Conservation (phyloP, 306 rosid genomes). For the Cucurbita moschata region DNA sequence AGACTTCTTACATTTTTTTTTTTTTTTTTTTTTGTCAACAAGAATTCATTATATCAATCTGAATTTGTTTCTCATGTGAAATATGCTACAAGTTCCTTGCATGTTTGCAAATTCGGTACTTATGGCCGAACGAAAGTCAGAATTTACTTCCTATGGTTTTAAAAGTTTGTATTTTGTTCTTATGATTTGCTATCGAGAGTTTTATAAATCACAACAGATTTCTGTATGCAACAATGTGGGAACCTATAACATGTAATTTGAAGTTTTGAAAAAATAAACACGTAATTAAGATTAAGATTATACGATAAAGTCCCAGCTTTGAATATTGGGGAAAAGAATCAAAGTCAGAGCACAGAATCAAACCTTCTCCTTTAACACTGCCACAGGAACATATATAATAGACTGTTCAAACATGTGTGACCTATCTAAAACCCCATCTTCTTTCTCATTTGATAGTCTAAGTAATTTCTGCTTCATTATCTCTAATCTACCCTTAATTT, state of each 20-base stretch:
- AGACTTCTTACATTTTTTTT: neutral
- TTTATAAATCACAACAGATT: no score
- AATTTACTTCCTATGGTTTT: no score
- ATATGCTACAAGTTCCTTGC: neutral
- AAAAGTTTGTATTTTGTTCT: no score
- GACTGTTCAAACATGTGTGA: conserved; percentile 12
- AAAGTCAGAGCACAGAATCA: conserved; percentile 12
- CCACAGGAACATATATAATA: conserved; percentile 65
- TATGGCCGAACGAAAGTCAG: no score
- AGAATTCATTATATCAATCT: neutral
- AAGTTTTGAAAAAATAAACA: neutral
- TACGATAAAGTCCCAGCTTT: neutral
- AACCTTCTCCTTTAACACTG: conserved; percentile 57
- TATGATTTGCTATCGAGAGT: no score
- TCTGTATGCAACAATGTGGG: neutral
- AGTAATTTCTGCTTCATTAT: conserved; percentile 32
- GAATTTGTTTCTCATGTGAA: neutral
- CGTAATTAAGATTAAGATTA: neutral
- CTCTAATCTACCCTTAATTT: conserved; percentile 34
- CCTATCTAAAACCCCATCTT: conserved; percentile 16
- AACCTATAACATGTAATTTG: neutral
- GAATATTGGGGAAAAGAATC: neutral
- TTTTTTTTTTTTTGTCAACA: neutral
- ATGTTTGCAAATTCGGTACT: neutral
- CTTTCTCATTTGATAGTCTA: conserved; percentile 20